Conservation (phyloP, 1,139 yeast species). For the Yamadazyma blattariae region DNA sequence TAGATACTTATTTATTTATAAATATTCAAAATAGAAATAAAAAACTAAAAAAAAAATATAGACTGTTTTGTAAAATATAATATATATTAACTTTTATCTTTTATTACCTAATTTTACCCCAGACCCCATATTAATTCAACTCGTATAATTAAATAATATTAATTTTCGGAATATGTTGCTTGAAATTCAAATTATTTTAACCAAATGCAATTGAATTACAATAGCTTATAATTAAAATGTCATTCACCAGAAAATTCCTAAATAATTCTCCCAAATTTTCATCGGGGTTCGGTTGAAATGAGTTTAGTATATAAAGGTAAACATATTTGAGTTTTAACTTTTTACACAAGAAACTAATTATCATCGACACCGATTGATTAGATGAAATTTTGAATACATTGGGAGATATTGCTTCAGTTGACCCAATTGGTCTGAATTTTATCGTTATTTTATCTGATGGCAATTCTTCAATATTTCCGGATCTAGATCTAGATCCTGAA, state of each 20-base stretch:
- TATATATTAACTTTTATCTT: too few species aligned
- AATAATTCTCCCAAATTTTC: constrained; percentile 51
- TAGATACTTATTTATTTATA: neutral
- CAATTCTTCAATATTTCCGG: neutral
- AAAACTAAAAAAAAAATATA: too few species aligned
- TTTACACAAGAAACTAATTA: constrained; percentile 43
- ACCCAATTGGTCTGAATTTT: constrained; percentile 59
- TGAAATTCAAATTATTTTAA: too few species aligned
- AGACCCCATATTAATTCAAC: too few species aligned
- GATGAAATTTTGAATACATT: constrained; percentile 47
- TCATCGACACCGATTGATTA: constrained; percentile 40
- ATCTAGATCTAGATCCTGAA: neutral
- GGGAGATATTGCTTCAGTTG: constrained; percentile 50
- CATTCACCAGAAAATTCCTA: constrained; percentile 40
- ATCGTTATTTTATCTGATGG: constrained; percentile 32
- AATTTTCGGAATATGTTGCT: too few species aligned
- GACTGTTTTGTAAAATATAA: too few species aligned
- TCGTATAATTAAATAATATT: too few species aligned
- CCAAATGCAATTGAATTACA: constrained; percentile 62
- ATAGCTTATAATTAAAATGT: constrained; percentile 53
- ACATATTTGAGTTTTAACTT: constrained; percentile 29
- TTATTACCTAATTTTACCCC: too few species aligned
- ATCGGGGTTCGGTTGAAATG: constrained; percentile 61
- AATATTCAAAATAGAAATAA: neutral
- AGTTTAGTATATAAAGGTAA: constrained; percentile 51